Percentiles rank a stretch among this genome's conserved stretches.
phyloP scores from a whole-genome alignment of 805 yeast species.

The Candida ulmi region DNA sequence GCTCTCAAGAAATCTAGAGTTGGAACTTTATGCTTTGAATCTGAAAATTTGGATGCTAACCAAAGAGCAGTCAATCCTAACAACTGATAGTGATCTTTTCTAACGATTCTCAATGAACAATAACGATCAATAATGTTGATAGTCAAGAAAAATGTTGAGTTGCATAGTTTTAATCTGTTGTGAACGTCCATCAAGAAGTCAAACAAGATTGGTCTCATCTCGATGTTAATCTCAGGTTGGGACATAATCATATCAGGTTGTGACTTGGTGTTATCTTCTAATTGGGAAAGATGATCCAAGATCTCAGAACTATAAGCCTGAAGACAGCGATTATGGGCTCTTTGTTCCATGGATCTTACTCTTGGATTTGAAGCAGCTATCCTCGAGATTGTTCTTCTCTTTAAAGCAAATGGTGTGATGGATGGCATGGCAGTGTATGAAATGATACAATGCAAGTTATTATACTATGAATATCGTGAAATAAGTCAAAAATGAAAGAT shows the following conservation, averaged over 20 bases:
- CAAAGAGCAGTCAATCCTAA: conserved; percentile 84
- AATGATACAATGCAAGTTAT: neutral
- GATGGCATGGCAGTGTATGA: conserved; percentile 4
- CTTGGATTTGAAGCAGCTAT: conserved; percentile 31
- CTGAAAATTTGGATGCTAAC: conserved; percentile 79
- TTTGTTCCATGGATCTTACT: conserved; percentile 41
- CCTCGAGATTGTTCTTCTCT: conserved; percentile 20
- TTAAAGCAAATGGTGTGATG: conserved; percentile 18
- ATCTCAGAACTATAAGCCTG: conserved; percentile 41
- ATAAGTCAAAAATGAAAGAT: too few species aligned
- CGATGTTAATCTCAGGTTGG: conserved; percentile 36
- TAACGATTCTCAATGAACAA: conserved; percentile 73
- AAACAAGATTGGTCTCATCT: conserved; percentile 71
- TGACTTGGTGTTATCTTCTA: conserved; percentile 27
- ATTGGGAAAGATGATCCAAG: conserved; percentile 27
- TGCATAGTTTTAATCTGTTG: conserved; percentile 55
- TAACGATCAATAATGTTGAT: conserved; percentile 79
- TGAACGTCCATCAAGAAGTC: conserved; percentile 77
- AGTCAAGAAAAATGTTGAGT: conserved; percentile 60
- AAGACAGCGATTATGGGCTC: conserved; percentile 37
- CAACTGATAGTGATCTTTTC: conserved; percentile 78
- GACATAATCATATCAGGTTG: conserved; percentile 25
- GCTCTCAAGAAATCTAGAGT: conserved; percentile 44
- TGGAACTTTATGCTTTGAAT: conserved; percentile 61
- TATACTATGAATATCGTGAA: neutral